These are phyloP conservation scores for Tubosaeta sp. DNA, from an alignment of 768 basidiomycete species.

Conservation along the genomic window DNA sequence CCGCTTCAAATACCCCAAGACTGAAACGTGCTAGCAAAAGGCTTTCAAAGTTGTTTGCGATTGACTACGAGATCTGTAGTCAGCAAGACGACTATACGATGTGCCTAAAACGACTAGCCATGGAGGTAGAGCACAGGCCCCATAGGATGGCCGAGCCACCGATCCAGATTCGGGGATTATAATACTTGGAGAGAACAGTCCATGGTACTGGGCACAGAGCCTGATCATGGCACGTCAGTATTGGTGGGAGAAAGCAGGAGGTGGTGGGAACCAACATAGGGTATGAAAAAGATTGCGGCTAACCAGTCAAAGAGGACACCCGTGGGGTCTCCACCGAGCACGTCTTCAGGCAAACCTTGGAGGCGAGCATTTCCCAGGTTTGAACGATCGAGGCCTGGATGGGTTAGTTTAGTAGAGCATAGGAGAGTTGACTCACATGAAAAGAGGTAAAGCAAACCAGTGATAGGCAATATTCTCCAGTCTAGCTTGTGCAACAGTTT, in stretches of 20 bases:
- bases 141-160: conserved; percentile 65
- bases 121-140: conserved; percentile 68
- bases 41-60: conserved; percentile 23
- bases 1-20: conserved; percentile 36
- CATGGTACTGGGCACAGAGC: conserved; percentile 70
- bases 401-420: background rate
- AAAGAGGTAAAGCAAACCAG: conserved; percentile 71
- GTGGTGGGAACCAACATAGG: conserved; percentile 49
- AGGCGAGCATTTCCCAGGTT: conserved; percentile 79
- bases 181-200: conserved; percentile 61
- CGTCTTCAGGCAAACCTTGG: conserved; percentile 62
- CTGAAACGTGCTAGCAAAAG: conserved; percentile 29
- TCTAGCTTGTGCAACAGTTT: conserved; percentile 63
- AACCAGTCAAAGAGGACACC: conserved; percentile 75
- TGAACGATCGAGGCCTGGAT: conserved; percentile 59
- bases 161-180: conserved; percentile 66
- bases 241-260: background rate
- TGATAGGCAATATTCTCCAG: conserved; percentile 61
- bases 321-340: conserved; percentile 62
- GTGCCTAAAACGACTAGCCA: conserved; percentile 39
- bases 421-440: conserved; percentile 47
- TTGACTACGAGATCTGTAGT: conserved; percentile 17
- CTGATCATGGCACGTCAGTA: conserved; percentile 33
- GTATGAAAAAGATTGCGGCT: conserved; percentile 73
- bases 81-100: background rate